Percentiles rank a stretch among this genome's conserved stretches.
Conservation (phyloP, 2,329 filamentous ascomycete genomes). For the Dothistroma septosporum region DNA sequence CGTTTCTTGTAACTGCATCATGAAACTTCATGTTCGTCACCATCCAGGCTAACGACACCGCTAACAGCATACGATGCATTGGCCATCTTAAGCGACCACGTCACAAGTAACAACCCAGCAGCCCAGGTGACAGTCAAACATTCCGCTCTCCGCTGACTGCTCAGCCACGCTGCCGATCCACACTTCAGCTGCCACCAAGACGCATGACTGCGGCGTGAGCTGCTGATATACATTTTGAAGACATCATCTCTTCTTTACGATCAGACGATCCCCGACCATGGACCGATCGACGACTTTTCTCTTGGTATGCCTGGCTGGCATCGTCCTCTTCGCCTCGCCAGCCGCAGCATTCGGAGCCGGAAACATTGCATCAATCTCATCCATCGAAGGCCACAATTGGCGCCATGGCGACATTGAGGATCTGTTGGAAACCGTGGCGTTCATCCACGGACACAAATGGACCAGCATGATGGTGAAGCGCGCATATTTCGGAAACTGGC, state of each 20-base stretch:
- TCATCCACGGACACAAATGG: conserved; percentile 28
- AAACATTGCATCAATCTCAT: conserved; percentile 43
- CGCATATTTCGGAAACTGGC: conserved; percentile 96
- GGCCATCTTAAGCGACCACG: neutral
- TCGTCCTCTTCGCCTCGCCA: conserved; percentile 29
- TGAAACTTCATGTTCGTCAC: neutral
- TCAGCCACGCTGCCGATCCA: conserved; percentile 10
- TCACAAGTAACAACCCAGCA: neutral
- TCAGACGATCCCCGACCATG: neutral
- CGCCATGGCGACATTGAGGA: conserved; percentile 53
- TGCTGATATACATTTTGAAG: neutral
- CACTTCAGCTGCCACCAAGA: conserved; percentile 9
- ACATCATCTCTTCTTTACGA: neutral
- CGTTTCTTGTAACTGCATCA: neutral
- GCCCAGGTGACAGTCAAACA: neutral
- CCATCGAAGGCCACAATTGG: conserved; percentile 48
- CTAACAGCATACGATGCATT: neutral
- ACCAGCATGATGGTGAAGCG: conserved; percentile 75
- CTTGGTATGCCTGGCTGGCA: conserved; percentile 26
- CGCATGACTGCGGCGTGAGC: neutral
- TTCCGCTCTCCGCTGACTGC: neutral
- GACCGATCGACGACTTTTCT: conserved; percentile 16
- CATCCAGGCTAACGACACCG: no score
- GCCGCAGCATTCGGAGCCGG: conserved; percentile 45
- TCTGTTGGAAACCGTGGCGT: conserved; percentile 46